Conservation (phyloP, 805 yeast genomes). For the Wickerhamiella bombiphila region DNA sequence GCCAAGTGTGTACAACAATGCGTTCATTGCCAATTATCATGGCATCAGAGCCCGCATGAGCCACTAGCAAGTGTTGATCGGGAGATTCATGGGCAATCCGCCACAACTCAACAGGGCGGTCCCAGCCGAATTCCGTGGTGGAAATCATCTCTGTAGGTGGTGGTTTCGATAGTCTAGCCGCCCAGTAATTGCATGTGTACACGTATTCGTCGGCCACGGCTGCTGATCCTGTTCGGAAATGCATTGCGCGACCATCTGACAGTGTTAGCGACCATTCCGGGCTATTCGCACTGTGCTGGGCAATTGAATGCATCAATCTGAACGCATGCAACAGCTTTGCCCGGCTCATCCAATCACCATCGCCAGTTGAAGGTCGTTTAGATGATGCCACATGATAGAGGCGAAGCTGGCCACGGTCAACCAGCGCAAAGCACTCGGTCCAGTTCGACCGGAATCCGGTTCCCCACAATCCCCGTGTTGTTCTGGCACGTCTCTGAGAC, state of each 20-base stretch:
- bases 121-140: conserved; percentile 72
- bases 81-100: not conserved
- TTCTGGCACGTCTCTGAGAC: conserved; percentile 5
- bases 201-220: conserved; percentile 58
- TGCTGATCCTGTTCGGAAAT: conserved; percentile 51
- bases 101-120: conserved; percentile 10
- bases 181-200: conserved; percentile 80
- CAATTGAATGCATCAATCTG: conserved; percentile 34
- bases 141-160: conserved; percentile 62
- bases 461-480: conserved; percentile 19
- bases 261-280: conserved; percentile 41
- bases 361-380: conserved; percentile 28
- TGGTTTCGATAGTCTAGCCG: conserved; percentile 67
- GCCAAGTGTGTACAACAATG: conserved; percentile 22
- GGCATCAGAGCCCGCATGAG: conserved; percentile 3
- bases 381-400: conserved; percentile 26
- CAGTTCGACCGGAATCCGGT: conserved; percentile 21
- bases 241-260: conserved; percentile 33
- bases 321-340: conserved; percentile 42
- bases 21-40: conserved; percentile 17
- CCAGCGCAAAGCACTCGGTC: conserved; percentile 47
- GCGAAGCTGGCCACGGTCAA: conserved; percentile 49
- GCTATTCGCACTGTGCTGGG: conserved; percentile 26
- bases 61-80: conserved; percentile 2
- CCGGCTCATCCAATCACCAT: conserved; percentile 55